A percentile compares a stretch with the other conserved stretches of the same genome.
Conservation (phyloP, 1,284 basidiomycete species). For the Spongiforma sp. region DNA sequence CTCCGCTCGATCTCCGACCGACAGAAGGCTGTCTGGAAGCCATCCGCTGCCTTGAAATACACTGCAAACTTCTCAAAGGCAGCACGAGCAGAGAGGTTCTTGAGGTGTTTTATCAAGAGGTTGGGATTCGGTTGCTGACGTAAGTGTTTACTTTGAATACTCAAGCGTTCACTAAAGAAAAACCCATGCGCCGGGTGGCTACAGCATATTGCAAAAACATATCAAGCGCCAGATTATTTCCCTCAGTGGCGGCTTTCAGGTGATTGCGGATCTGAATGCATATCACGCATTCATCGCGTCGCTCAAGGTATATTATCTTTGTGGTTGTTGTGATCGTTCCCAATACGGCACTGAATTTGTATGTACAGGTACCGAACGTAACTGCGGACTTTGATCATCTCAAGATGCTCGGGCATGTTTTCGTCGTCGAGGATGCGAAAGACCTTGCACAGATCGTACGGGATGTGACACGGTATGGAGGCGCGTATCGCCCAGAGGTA, state of each 20-base stretch:
- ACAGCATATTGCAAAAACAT: constrained; percentile 93
- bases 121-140: constrained; percentile 92
- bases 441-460: constrained; percentile 94
- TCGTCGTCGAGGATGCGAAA: constrained; percentile 90
- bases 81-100: constrained; percentile 96
- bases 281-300: constrained; percentile 90
- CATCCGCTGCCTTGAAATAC: constrained; percentile 85
- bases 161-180: too few relatives aligned
- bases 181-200: too few relatives aligned
- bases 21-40: constrained; percentile 88
- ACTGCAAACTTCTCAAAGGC: constrained; percentile 90
- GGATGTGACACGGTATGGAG: constrained; percentile 93
- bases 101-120: constrained; percentile 98
- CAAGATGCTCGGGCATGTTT: constrained; percentile 97
- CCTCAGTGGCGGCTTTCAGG: constrained; percentile 90
- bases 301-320: constrained; percentile 63
- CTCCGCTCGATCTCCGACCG: constrained; percentile 77
- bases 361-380: constrained; percentile 61
- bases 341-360: background rate
- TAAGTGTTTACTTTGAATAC: too few relatives aligned
- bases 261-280: constrained; percentile 95
- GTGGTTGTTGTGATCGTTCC: background rate
- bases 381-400: constrained; percentile 90
- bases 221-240: constrained; percentile 98
- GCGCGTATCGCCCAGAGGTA: constrained; percentile 90